These are phyloP conservation scores for Quercus robur DNA, from an alignment of 306 rosid species.

Conservation along the genomic window DNA sequence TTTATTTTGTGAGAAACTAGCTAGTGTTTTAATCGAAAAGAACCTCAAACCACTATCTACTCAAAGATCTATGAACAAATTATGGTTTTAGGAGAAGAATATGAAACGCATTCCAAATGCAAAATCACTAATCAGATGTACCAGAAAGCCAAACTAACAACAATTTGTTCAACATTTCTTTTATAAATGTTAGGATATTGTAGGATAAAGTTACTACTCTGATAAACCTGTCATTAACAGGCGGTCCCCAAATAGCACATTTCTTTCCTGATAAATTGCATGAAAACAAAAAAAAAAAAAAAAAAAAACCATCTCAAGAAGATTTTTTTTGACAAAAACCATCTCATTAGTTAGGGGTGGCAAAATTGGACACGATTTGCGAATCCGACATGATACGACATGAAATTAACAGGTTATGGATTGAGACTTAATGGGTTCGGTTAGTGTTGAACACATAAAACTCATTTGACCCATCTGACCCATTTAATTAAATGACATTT, in stretches of 20 bases:
- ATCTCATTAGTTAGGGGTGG: background rate
- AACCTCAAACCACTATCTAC: background rate
- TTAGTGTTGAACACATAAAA: too few species aligned
- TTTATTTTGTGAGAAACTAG: background rate
- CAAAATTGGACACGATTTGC: too few species aligned
- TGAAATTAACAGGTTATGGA: too few species aligned
- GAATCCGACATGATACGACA: fast-evolving
- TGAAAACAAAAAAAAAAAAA: too few species aligned
- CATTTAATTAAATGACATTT: too few species aligned
- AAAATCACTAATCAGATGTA: background rate
- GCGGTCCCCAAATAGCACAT: background rate
- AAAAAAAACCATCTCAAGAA: background rate
- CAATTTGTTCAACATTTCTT: background rate
- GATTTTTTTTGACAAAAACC: background rate
- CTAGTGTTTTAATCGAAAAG: background rate
- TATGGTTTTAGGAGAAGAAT: background rate
- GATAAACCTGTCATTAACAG: background rate
- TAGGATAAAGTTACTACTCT: background rate
- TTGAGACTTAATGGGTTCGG: too few species aligned
- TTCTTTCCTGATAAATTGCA: background rate
- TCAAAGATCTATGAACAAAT: background rate
- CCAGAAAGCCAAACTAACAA: background rate
- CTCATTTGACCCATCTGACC: fast-evolving
- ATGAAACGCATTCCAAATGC: background rate
- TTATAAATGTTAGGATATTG: background rate